Evolutionary conservation across 2,329 filamentous ascomycete species (phyloP), one percentile per base, ranked within the genome.

Genomic region (Ophiostoma ips): DNA sequence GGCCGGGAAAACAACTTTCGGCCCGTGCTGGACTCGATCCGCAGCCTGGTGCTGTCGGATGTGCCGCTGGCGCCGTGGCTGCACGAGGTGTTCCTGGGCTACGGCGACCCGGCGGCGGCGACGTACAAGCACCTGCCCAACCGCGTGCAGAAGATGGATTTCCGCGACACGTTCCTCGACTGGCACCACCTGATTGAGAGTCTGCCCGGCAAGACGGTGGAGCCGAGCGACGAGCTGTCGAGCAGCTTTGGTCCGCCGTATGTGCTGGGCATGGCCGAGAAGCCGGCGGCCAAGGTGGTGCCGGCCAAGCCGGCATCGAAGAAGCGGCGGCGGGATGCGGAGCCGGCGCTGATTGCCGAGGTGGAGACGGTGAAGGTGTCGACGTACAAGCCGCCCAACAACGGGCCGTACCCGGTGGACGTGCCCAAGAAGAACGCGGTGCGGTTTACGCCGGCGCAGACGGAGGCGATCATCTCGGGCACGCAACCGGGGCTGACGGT

Each of bases 1-100:
- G 83, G 86, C 28, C 76, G 89, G 53, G 92, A 98, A 65, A 98
- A 98, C 68, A 98, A 98, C 65, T 98, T 98, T 72, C 94, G 87
- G 61, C 81, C 89, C 10, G 82, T 98, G 10, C 72, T 98, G 34
- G 86, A 95, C 59, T 95, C 89, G 1, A 94, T 98, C 61, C 86
- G 84, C 60, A 85, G 79, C 55, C 75, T 98, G 30, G 84, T 87
- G 2, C 71, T 94, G 33, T 88, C 88, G 1, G 86, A 94, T 58
- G 81, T 90, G 18, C 84, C 86, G 7, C 73, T 96, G 49, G 88
- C 92, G 13, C 77, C 82, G 2, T 98, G 92, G 92, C 72, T 98
- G 40, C 87, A 95, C 60, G 92, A 96, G 57, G 90, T 96, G 10
- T 98, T 96, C 64, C 71, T 98, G n/a, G 92, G 92, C 3, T 96